These are phyloP conservation scores for Fusarium nelsonii DNA, from an alignment of 2,329 filamentous ascomycete genomes.

Conservation along the genomic window DNA sequence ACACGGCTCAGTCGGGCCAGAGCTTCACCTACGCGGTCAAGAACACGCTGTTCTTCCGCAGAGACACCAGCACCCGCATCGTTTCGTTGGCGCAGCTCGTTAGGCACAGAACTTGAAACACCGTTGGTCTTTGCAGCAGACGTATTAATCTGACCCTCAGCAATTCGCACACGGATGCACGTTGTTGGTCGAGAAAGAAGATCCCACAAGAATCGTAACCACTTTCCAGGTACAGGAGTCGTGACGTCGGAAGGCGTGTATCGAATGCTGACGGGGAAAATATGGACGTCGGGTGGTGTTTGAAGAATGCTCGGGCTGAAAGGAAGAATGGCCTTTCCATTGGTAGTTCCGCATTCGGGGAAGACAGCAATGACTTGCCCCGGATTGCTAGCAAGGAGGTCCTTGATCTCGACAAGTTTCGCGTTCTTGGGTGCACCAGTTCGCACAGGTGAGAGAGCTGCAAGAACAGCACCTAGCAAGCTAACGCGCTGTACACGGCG, in stretches of 20 bases:
- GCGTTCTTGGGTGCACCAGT: slow-evolving; percentile 59
- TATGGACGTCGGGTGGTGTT: slow-evolving; percentile 74
- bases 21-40: slow-evolving; percentile 86
- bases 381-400: slow-evolving; percentile 76
- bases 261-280: slow-evolving; percentile 91
- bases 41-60: slow-evolving; percentile 73
- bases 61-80: slow-evolving; percentile 54
- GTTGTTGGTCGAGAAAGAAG: slow-evolving; percentile 87
- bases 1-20: slow-evolving; percentile 88
- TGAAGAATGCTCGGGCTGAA: slow-evolving; percentile 82
- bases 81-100: slow-evolving; percentile 48
- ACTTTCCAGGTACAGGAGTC: slow-evolving; percentile 84
- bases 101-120: slow-evolving; percentile 45
- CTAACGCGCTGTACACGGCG: slow-evolving; percentile 81
- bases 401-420: slow-evolving; percentile 70
- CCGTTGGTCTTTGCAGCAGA: slow-evolving; percentile 56
- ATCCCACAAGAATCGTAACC: slow-evolving; percentile 83
- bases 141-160: slow-evolving; percentile 74
- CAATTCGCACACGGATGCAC: slow-evolving; percentile 90
- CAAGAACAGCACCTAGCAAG: slow-evolving; percentile 78
- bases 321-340: slow-evolving; percentile 89
- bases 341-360: slow-evolving; percentile 94
- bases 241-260: slow-evolving; percentile 92
- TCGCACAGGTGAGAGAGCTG: slow-evolving; percentile 74
- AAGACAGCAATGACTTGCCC: slow-evolving; percentile 85